Percentiles rank a stretch among this genome's conserved stretches.
phyloP scores from a whole-genome alignment of 257 asterid species.

The Penstemon eatonii region DNA sequence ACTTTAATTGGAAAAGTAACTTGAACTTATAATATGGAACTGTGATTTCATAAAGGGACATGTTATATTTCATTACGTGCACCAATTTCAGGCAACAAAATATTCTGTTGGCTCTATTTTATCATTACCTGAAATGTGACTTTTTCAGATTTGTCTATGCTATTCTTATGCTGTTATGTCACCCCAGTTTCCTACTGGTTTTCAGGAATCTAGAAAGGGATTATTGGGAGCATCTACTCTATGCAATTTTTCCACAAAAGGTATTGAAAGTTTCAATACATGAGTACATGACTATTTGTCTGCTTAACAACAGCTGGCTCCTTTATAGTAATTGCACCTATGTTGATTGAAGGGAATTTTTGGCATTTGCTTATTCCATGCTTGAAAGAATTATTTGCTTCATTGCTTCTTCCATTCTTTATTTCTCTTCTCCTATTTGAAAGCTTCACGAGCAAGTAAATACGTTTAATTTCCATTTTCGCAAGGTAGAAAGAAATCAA shows the following conservation, averaged over 20 bases:
- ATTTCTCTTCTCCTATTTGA: constrained; percentile 6
- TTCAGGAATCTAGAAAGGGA: constrained; percentile 50
- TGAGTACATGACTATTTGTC: not conserved
- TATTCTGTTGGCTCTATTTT: not conserved
- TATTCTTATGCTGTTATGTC: not conserved
- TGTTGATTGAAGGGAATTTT: not conserved
- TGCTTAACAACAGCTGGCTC: not conserved
- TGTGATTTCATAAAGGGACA: not conserved
- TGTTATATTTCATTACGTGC: not conserved
- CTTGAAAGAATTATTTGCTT: not conserved
- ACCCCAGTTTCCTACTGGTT: not conserved
- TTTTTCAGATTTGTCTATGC: constrained; percentile 7
- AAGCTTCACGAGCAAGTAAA: not conserved
- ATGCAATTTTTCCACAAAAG: constrained; percentile 57
- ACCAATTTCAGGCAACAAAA: not conserved
- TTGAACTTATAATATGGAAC: not conserved
- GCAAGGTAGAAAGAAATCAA: constrained; percentile 69
- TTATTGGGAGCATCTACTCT: constrained; percentile 46
- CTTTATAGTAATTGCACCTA: not conserved
- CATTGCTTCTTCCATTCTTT: constrained; percentile 2
- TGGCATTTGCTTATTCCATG: not conserved
- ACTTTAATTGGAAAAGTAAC: no score
- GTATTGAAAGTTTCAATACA: constrained; percentile 33
- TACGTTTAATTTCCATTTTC: not conserved
- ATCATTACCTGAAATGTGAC: not conserved